Evolutionary conservation across 371 early-diverging fungal genomes (phyloP).

Genomic region (Apophysomyces elegans): DNA sequence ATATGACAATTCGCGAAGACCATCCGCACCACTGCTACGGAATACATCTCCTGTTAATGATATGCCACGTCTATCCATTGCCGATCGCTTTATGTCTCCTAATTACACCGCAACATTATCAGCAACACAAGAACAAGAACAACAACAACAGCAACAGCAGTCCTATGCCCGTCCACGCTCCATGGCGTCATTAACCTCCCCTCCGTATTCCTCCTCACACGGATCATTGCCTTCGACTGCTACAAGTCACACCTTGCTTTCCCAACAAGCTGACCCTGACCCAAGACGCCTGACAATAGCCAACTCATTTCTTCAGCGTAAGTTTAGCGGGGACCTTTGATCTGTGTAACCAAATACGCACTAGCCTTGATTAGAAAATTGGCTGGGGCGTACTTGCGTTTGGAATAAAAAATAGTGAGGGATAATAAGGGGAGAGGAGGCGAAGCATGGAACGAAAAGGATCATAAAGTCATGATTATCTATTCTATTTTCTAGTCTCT

Average conservation of each 20-base stretch:
- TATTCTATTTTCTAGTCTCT: constrained; percentile 2
- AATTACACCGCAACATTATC: neutral
- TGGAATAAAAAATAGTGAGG: neutral
- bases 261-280: constrained; percentile 11
- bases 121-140: neutral
- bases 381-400: constrained; percentile 11
- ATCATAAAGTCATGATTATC: neutral
- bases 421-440: neutral
- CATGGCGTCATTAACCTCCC: constrained; percentile 10
- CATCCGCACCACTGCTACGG: neutral
- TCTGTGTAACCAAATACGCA: constrained; percentile 9
- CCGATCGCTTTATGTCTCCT: constrained; percentile 25
- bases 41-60: constrained; percentile 5
- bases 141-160: constrained; percentile 1
- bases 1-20: neutral
- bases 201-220: constrained; percentile 18
- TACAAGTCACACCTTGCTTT: constrained; percentile 2
- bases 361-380: constrained; percentile 10
- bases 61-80: constrained; percentile 21
- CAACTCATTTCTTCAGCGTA: constrained; percentile 12
- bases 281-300: constrained; percentile 18
- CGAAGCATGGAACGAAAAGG: neutral
- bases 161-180: constrained; percentile 9
- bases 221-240: constrained; percentile 15
- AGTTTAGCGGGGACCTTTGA: neutral